A percentile compares a stretch with the other conserved stretches of the same genome.
Evolutionary conservation across 2,329 filamentous ascomycete species (phyloP).

Genomic region (Tricladium varicosporioides): DNA sequence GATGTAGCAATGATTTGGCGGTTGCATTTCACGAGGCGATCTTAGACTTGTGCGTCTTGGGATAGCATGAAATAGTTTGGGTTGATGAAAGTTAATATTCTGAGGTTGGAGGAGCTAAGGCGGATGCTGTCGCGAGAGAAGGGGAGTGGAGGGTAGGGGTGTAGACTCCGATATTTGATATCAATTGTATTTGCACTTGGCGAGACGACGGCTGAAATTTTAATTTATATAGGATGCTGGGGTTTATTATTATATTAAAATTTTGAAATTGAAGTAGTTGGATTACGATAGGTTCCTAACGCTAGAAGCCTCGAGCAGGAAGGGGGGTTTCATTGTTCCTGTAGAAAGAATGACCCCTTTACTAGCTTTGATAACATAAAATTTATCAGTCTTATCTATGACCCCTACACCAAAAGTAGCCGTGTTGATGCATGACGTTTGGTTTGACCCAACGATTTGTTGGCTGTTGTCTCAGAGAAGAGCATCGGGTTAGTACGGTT

Average conservation of each 20-base stretch:
- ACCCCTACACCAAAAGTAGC: slow-evolving; percentile 9
- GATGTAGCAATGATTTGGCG: slow-evolving; percentile 20
- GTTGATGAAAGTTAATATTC: slow-evolving; percentile 33
- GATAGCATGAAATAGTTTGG: slow-evolving; percentile 42
- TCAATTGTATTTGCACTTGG: too few species aligned
- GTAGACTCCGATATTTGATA: too few species aligned
- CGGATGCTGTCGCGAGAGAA: slow-evolving; percentile 43
- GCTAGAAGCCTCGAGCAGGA: slow-evolving; percentile 36
- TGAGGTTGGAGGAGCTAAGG: slow-evolving; percentile 35
- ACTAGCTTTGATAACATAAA: slow-evolving; percentile 16
- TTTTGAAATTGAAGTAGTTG: slow-evolving; percentile 25
- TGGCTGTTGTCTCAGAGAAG: slow-evolving; percentile 16
- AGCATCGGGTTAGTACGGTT: slow-evolving; percentile 38
- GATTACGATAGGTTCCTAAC: slow-evolving; percentile 24
- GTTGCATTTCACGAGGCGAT: slow-evolving; percentile 32
- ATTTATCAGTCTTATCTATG: slow-evolving; percentile 32
- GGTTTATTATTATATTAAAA: slow-evolving; percentile 25
- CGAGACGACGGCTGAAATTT: too few species aligned
- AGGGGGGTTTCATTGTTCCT: slow-evolving; percentile 27
- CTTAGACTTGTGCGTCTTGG: slow-evolving; percentile 37
- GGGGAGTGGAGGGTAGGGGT: slow-evolving; percentile 32
- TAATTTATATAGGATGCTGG: too few species aligned
- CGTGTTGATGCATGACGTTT: not conserved
- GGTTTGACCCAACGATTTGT: slow-evolving; percentile 13
- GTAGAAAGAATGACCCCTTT: slow-evolving; percentile 33